Base-by-base conservation (phyloP, 371 early-diverging fungal genomes). In the Chytridium lagenaria region DNA sequence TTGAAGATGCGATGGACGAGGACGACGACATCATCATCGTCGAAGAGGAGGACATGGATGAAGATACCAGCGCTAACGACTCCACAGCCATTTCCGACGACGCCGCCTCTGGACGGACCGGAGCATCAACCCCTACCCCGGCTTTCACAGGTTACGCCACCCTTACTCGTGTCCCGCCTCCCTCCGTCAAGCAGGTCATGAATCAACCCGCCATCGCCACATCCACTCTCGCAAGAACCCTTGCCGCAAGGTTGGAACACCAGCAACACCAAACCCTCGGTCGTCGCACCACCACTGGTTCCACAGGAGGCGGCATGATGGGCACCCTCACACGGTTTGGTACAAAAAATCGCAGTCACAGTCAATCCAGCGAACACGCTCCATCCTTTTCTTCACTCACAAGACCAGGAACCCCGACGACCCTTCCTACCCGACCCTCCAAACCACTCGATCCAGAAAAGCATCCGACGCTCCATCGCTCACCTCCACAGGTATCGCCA, bases 151-250 rank as follows among this genome's bases (percentile, higher is more conserved):
- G 57, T 7, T 55, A 55, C 57, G 22, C 57, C 10, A 55, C 57
- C 57, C 57, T 55, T 10, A 26, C 57, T 26, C 57, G 57, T 16
- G 57, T 55, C 15, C 57, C 57, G 7, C 57, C 57, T 7, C 57
- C 57, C 22, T 55, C 57, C 57, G 57, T 55, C 26, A 55, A 55
- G 30, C 57, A 16, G 10, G 57, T 55, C 57, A 19, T 55, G 26
- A 19, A 55, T 30, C 57, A 55, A 55, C 57, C 57, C 57, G 57
- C 57, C 22, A 55, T 55, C 57, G 57, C 57, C 26, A 55, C 57
- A 7, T 55, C 57, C 57, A 55, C 57, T 10, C 57, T 55, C 26
- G 22, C 57, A 26, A 19, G 57, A 19, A 55, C 57, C 16, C 57
- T 55, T 19, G 57, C 57, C 26, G 57, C 57, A 10, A 19, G 57